Base-by-base conservation (phyloP, 2,329 filamentous ascomycete species). In the Cladosporium velox region DNA sequence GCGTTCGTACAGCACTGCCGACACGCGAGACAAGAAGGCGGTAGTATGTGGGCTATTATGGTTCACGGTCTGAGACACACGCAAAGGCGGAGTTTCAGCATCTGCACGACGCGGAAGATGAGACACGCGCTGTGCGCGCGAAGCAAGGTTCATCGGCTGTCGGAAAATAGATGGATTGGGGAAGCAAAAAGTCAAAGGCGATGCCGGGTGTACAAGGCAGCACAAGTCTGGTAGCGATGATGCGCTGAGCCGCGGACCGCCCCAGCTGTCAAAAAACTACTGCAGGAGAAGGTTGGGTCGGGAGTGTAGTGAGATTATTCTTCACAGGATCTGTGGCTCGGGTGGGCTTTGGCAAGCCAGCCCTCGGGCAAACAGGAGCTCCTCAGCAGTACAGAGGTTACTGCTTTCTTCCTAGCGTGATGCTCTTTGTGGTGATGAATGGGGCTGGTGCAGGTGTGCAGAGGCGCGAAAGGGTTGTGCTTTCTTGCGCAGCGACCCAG, bases 1-100 rank as follows among this genome's bases (percentile, higher is more conserved):
- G 28, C 51, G 28, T 30, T 55, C 52, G 52, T 21, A 55, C 52
- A 21, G 52, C 28, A 21, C 32, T 30, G 32, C 52, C 28, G 32
- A 21, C 52, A 32, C 30, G 15, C 28, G 28, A 55, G 26, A 55
- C 28, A 55, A n/a, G 32, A 34, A 55, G 26, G 28, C 26, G 12
- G 49, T 12, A 26, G 49, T 12, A 54, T 54, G 49, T 30, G 18
- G 24, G 49, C 24, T 54, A 47, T 47, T 47, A 54, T 58, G 34
- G 55, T 34, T 58, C 55, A 34, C 30, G 55, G 32, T 58, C 24
- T 35, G 55, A 58, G 55, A 58, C 55, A 57, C 52, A 41, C 55
- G 34, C 34, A 32, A 58, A 34, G 30, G 34, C 32, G 32, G 55
- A 58, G 55, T 58, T 58, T 58, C 55, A 58, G 55, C 52, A 55